Evolutionary conservation across 129 eudicot genomes (phyloP).

Genomic region (Saposhnikovia divaricata): DNA sequence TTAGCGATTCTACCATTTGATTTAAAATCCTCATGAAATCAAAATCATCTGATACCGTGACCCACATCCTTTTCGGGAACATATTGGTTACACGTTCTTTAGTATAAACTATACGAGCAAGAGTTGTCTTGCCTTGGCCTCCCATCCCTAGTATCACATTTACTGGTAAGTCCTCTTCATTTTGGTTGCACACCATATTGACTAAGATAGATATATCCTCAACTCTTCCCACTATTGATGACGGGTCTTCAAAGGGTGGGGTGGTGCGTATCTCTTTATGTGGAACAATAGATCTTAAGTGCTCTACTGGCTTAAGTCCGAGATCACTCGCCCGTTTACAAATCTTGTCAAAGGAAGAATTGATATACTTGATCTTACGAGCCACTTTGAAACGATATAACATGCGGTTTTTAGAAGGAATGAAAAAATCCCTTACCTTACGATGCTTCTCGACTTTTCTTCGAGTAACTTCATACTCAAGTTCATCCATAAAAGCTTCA

Average conservation of each 20-base stretch:
- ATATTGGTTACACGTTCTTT: not conserved
- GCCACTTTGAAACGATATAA: not conserved
- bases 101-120: not conserved
- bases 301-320: not conserved
- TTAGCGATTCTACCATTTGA: not conserved
- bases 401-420: not conserved
- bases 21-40: not conserved
- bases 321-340: not conserved
- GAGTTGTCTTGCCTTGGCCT: constrained; percentile 2
- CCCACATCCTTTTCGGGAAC: not conserved
- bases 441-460: not conserved
- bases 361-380: not conserved
- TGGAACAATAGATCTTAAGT: not conserved
- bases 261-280: not conserved
- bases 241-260: not conserved
- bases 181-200: not conserved
- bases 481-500: not conserved
- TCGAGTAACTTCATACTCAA: not conserved
- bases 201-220: not conserved
- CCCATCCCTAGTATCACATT: not conserved
- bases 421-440: not conserved
- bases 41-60: constrained; percentile 1
- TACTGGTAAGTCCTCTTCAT: not conserved
- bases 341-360: not conserved
- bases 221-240: not conserved